Evolutionary conservation across 805 yeast species (phyloP), one percentile per base, ranked within the genome.

Genomic region (Wickerhamiella siamensis): DNA sequence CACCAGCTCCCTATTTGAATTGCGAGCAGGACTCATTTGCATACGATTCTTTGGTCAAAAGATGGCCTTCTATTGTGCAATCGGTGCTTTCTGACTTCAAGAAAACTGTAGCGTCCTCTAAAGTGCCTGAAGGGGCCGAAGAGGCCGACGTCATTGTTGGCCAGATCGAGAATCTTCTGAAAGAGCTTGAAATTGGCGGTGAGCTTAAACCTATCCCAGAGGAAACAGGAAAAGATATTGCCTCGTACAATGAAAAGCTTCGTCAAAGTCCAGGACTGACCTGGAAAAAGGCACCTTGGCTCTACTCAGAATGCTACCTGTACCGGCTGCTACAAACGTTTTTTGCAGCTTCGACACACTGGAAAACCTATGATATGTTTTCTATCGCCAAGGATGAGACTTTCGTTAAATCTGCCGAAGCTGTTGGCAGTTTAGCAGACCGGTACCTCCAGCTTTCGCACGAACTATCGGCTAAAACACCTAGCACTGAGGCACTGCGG

Each of bases 231-330:
- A 15, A 20, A 8, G 70, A 75, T 29, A 69, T 77, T 43, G 57
- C 59, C 10, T 64, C 72, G 5, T 87, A 74, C 63, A 83, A 88
- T 61, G 69, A 67, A 3, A 69, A 71, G 55, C 52, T 19, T 48
- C 55, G 20, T 51, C 63, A 8, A 27, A 27, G 5, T 19, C 37
- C 29, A 9, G 34, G 31, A 17, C 29, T 31, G 36, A 73, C 81
- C 14, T 91, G 96, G 96, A 63, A 66, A 36, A 68, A 78, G 6
- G 93, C 88, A 1, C 95, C 94, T 16, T 91, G 99, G 99, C 64
- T 91, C 41, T 79, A 70, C 54, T 65, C 80, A 33, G 99, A 93
- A 60, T 79, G 95, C 59, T 78, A 79, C 55, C 57, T 91, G 44
- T 91, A 91, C 62, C 75, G 94, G 45, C 59, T 46, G 35, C 43